phyloP scores from a whole-genome alignment of 176 grass and related monocot genomes.

The Musa troglodytarum region DNA sequence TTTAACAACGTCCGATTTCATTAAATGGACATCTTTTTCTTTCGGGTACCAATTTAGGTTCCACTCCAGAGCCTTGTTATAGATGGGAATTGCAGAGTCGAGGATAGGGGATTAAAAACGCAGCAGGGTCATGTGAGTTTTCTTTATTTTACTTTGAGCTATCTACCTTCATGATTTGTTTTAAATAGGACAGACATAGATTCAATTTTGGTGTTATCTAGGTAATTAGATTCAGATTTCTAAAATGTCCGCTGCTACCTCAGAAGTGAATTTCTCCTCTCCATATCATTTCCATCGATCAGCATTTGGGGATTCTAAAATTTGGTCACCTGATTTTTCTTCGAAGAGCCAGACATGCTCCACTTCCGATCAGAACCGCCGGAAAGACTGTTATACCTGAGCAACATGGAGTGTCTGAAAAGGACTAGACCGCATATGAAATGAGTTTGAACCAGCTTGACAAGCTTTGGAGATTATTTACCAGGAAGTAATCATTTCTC shows the following conservation, averaged over 20 bases:
- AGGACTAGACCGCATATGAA: too few species aligned
- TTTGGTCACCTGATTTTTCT: too few species aligned
- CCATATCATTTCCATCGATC: neutral
- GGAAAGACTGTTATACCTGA: too few species aligned
- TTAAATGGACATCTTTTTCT: slow-evolving; percentile 14
- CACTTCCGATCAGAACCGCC: too few species aligned
- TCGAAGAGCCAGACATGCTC: too few species aligned
- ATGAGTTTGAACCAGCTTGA: too few species aligned
- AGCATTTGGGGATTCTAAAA: neutral
- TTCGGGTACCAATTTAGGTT: slow-evolving; percentile 40
- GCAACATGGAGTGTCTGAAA: too few species aligned
- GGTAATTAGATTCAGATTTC: too few species aligned
- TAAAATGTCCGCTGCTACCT: neutral
- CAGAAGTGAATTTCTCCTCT: neutral
- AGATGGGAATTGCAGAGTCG: slow-evolving; percentile 96
- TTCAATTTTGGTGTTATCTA: too few species aligned
- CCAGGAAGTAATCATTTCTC: too few species aligned
- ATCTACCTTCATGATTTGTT: neutral
- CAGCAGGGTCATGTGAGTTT: slow-evolving; percentile 84
- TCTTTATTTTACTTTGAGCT: neutral
- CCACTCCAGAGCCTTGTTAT: slow-evolving; percentile 56
- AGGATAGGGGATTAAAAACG: slow-evolving; percentile 85
- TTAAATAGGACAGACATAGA: too few species aligned
- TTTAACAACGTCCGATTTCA: neutral
- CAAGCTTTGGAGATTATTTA: too few species aligned